Base-by-base conservation (phyloP, 2,329 filamentous ascomycete species). In the Monosporascus sp. region DNA sequence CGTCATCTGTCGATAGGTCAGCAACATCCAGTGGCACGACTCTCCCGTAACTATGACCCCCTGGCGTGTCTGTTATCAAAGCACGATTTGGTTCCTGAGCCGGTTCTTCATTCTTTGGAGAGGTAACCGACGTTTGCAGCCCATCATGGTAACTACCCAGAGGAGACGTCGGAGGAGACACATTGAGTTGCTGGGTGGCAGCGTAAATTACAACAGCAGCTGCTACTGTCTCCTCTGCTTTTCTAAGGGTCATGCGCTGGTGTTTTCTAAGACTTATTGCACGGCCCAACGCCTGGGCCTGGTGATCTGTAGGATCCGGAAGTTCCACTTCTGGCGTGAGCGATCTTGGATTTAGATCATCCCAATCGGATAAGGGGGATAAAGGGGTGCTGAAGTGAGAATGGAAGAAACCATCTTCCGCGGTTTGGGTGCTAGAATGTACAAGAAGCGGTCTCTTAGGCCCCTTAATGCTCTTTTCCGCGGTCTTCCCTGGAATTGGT, bases 1-100 rank as follows among this genome's bases (percentile, higher is more conserved):
- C 64, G 60, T 78, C 76, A 70, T 80, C 79, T 82, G 73, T 71
- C 69, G 73, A 77, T 66, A 76, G 73, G 79, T 83, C 76, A 83
- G 80, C 73, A 76, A 76, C 73, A 69, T 73, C 71, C 71, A 75
- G 67, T 63, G 71, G 71, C 60, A 69, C 65, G 58, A 73, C 68
- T 61, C 67, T 61, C 61, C 63, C 65, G 60, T 72, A 67, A 69
- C 62, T 64, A 58, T 63, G 60, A 58, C 61, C 58, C 52, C 57
- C 60, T 61, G 61, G 59, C 59, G 58, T 61, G 56, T 63, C 62
- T 59, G 49, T 11, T 47, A 40, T 51, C 7, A 31, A 31, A 46
- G 43, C 24, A 46, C 24, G 43, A 46, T n/a, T 31, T 31, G 24
- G 43, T 46, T 57, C 52, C 55, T 60, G 58, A 59, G 48, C 54